Evolutionary conservation across 192 early-diverging fungal genomes (phyloP).

Genomic region (Chytriomyces sp.): DNA sequence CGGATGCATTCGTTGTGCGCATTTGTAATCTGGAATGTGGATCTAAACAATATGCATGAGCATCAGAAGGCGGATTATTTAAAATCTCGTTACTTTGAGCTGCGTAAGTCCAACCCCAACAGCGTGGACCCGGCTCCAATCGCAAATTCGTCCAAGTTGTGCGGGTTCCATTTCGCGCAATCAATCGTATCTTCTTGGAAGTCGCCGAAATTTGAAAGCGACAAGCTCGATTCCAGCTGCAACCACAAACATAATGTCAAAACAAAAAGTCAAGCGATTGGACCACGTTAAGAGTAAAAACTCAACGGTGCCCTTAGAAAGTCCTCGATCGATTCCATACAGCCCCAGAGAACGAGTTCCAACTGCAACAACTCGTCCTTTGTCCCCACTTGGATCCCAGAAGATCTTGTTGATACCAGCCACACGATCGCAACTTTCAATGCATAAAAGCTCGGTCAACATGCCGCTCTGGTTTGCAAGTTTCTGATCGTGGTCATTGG

Average conservation of each 20-base stretch:
- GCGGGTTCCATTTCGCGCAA: conserved; percentile 69
- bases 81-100: conserved; percentile 26
- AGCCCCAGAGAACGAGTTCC: conserved; percentile 49
- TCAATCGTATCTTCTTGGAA: conserved; percentile 11
- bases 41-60: neutral
- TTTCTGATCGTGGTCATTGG: conserved; percentile 33
- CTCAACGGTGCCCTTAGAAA: conserved; percentile 48
- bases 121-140: conserved; percentile 66
- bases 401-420: conserved; percentile 47
- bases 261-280: conserved; percentile 26
- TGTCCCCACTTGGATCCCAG: conserved; percentile 54
- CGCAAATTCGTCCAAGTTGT: conserved; percentile 59
- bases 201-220: neutral
- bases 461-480: conserved; percentile 43
- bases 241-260: neutral
- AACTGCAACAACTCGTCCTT: conserved; percentile 28
- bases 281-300: neutral
- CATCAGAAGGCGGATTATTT: neutral
- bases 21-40: conserved; percentile 47
- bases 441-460: conserved; percentile 38
- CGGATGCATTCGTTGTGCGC: conserved; percentile 81
- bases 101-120: conserved; percentile 73
- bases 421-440: conserved; percentile 33
- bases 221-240: neutral
- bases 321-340: conserved; percentile 52